phyloP scores from a whole-genome alignment of 106 monocot species.

The Dactylorhiza incarnata region DNA sequence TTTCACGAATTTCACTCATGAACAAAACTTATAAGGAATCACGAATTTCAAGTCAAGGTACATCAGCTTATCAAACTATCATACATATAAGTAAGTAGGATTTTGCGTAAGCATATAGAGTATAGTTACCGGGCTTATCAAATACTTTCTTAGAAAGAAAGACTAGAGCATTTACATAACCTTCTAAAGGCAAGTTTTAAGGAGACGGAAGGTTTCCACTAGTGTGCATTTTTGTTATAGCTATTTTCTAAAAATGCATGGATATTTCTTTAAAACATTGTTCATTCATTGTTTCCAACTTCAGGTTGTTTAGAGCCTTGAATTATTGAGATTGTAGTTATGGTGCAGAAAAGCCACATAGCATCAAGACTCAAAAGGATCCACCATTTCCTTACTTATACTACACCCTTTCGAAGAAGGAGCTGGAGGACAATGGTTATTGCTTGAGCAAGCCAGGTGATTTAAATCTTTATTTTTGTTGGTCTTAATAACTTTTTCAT shows the following conservation, averaged over 20 bases:
- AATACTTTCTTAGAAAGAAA: neutral
- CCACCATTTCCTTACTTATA: conserved; percentile 73
- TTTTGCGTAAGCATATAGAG: neutral
- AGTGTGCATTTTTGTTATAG: neutral
- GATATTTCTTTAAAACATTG: neutral
- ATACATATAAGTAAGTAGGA: neutral
- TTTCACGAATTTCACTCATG: neutral
- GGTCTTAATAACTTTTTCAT: neutral
- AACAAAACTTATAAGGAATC: neutral
- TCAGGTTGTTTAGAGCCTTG: neutral
- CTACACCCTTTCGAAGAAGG: conserved; percentile 70
- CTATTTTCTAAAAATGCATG: neutral
- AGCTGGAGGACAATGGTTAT: conserved; percentile 89
- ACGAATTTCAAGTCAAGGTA: neutral
- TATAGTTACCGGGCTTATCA: neutral
- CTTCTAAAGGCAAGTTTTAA: neutral
- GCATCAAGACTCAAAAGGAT: conserved; percentile 33
- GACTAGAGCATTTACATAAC: neutral
- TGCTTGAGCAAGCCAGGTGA: conserved; percentile 50
- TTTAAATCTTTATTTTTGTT: neutral
- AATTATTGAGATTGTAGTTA: conserved; percentile 6
- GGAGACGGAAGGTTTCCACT: neutral
- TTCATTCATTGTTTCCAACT: neutral
- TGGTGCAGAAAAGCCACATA: conserved; percentile 28
- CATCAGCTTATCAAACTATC: neutral